Percentiles rank a stretch among this genome's conserved stretches.
Conservation (phyloP, 768 basidiomycete genomes). For the Leucocoprinus birnbaumii region DNA sequence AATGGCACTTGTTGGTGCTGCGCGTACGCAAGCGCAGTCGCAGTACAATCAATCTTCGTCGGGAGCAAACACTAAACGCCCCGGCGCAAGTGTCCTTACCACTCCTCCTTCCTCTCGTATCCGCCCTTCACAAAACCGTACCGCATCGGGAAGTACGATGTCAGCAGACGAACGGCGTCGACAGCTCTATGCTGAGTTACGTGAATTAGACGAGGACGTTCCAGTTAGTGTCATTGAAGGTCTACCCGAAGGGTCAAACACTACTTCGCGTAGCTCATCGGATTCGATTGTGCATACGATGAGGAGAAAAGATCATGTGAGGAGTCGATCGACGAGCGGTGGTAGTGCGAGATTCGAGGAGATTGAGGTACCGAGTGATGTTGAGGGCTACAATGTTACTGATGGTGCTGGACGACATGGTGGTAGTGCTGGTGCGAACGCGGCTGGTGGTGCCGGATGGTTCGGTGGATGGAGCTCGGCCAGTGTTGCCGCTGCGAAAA, state of each 20-base stretch:
- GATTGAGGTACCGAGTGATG: constrained; percentile 68
- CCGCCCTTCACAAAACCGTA: constrained; percentile 4
- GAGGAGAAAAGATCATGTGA: constrained; percentile 13
- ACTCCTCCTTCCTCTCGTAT: constrained; percentile 24
- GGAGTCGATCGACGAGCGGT: constrained; percentile 35
- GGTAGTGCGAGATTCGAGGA: constrained; percentile 59
- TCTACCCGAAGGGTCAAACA: neutral
- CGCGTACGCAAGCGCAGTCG: constrained; percentile 27
- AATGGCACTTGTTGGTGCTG: constrained; percentile 45
- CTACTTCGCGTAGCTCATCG: constrained; percentile 35
- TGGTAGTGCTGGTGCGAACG: constrained; percentile 10
- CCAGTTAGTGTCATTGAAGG: constrained; percentile 10
- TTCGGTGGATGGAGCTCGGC: constrained; percentile 43
- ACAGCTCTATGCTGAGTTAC: constrained; percentile 58
- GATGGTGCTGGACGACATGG: constrained; percentile 30
- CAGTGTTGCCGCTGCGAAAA: constrained; percentile 25
- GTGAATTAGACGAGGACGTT: constrained; percentile 19
- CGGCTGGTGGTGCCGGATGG: constrained; percentile 39
- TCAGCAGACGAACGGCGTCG: constrained; percentile 40
- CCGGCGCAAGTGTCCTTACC: constrained; percentile 17
- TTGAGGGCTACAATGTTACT: constrained; percentile 56
- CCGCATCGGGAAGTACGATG: constrained; percentile 22
- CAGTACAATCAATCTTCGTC: constrained; percentile 36
- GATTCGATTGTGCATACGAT: constrained; percentile 29
- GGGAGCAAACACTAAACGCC: constrained; percentile 9